phyloP scores from a whole-genome alignment of 2,329 filamentous ascomycete species.

The Botrytis aclada region DNA sequence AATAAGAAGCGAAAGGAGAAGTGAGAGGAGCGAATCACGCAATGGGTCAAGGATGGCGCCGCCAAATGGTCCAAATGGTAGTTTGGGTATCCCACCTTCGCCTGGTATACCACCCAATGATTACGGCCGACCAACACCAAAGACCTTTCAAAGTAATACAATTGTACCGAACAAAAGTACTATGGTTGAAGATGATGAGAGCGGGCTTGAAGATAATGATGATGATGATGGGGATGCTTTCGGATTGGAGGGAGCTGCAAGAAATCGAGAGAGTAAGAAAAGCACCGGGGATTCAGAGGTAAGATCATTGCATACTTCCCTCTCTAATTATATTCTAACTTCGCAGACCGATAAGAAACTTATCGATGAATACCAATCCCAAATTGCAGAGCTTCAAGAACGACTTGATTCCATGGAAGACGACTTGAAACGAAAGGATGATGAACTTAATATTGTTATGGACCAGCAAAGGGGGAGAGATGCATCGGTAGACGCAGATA shows the following conservation, averaged over 20 bases:
- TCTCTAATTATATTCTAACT: conserved; percentile 27
- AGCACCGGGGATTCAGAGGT: conserved; percentile 42
- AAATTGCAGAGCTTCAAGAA: conserved; percentile 70
- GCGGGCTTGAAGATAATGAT: conserved; percentile 67
- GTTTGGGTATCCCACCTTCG: conserved; percentile 54
- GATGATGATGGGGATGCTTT: conserved; percentile 75
- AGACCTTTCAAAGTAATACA: conserved; percentile 91
- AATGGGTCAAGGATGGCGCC: conserved; percentile 40
- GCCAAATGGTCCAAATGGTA: conserved; percentile 40
- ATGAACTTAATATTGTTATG: conserved; percentile 59
- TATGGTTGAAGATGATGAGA: conserved; percentile 91
- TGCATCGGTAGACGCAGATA: conserved; percentile 56
- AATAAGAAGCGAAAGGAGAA: conserved; percentile 33
- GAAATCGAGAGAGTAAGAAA: conserved; percentile 41
- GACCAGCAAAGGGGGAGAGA: conserved; percentile 56
- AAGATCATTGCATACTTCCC: conserved; percentile 20
- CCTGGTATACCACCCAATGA: conserved; percentile 59
- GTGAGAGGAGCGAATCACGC: conserved; percentile 31
- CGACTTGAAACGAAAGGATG: conserved; percentile 67
- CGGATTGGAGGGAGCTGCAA: conserved; percentile 48
- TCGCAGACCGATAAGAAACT: conserved; percentile 63
- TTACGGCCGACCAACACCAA: conserved; percentile 74
- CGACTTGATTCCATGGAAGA: conserved; percentile 72
- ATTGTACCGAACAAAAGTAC: conserved; percentile 98
- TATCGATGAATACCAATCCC: conserved; percentile 75